phyloP scores from a whole-genome alignment of 768 basidiomycete genomes.

The Boletus sp. region DNA sequence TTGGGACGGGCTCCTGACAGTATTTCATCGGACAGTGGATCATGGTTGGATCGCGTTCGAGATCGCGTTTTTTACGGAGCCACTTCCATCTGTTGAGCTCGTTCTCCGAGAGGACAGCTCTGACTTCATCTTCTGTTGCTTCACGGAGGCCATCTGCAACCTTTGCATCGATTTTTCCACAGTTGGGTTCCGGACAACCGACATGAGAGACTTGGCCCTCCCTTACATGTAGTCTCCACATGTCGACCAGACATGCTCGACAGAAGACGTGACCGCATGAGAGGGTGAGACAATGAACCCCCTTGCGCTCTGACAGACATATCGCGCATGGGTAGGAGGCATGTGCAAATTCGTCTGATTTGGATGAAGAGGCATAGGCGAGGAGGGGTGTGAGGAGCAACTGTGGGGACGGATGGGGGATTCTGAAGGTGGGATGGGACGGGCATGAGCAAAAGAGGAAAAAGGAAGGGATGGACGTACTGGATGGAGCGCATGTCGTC shows the following conservation, averaged over 20 bases:
- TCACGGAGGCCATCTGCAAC: conserved; percentile 35
- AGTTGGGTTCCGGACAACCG: conserved; percentile 76
- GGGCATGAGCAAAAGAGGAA: conserved; percentile 30
- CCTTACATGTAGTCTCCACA: conserved; percentile 76
- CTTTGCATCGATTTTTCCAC: conserved; percentile 51
- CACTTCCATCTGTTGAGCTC: conserved; percentile 73
- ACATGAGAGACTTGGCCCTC: conserved; percentile 78
- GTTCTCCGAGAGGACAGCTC: conserved; percentile 62
- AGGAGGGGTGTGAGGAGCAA: conserved; percentile 47
- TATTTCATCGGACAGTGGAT: conserved; percentile 76
- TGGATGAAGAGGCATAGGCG: conserved; percentile 45
- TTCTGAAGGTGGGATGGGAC: conserved; percentile 10
- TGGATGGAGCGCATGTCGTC: conserved; percentile 32
- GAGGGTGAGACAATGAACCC: conserved; percentile 68
- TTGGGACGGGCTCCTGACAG: conserved; percentile 78
- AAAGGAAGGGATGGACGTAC: conserved; percentile 10
- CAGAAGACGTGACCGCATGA: conserved; percentile 81
- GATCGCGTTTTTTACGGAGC: conserved; percentile 65
- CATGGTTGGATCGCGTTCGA: conserved; percentile 78
- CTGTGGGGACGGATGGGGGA: conserved; percentile 56
- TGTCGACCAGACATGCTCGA: conserved; percentile 71
- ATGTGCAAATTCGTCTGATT: conserved; percentile 54
- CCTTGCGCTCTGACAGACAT: conserved; percentile 72
- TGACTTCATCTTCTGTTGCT: conserved; percentile 69
- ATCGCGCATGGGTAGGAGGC: conserved; percentile 71